These are phyloP conservation scores for Aspergillus cejpii DNA, from an alignment of 2,329 filamentous ascomycete species.

Conservation along the genomic window DNA sequence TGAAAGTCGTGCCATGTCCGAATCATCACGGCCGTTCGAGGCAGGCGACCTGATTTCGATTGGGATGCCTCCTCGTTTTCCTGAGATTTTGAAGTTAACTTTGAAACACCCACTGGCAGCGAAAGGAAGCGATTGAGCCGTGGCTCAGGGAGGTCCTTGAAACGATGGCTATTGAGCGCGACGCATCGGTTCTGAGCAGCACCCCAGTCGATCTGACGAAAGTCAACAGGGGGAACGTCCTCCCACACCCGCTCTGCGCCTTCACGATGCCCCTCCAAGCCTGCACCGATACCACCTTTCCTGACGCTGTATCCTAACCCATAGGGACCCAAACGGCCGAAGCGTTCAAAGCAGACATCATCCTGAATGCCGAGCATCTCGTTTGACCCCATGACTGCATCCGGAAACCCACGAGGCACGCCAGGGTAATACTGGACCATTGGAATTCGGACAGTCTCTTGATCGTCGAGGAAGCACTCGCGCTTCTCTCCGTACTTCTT, in stretches of 20 bases:
- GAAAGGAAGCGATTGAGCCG: constrained; percentile 30
- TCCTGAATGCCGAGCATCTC: constrained; percentile 69
- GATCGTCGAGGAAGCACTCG: constrained; percentile 71
- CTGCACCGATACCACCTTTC: constrained; percentile 75
- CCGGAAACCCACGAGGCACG: constrained; percentile 74
- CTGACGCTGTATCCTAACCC: constrained; percentile 77
- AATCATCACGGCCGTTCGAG: constrained; percentile 67
- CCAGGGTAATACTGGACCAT: constrained; percentile 67
- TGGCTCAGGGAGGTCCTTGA: constrained; percentile 42
- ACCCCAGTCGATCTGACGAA: constrained; percentile 68
- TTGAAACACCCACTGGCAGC: constrained; percentile 28
- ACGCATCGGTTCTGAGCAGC: constrained; percentile 69
- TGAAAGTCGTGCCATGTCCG: constrained; percentile 73
- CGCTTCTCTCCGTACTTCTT: constrained; percentile 54
- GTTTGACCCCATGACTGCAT: constrained; percentile 80
- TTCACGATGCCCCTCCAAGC: constrained; percentile 73
- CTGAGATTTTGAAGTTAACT: constrained; percentile 10
- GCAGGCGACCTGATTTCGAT: constrained; percentile 26
- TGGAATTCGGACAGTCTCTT: constrained; percentile 59
- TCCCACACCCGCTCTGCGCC: constrained; percentile 76
- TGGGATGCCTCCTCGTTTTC: constrained; percentile 18
- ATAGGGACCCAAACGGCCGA: constrained; percentile 80
- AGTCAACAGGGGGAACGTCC: constrained; percentile 66
- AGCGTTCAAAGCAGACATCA: constrained; percentile 89
- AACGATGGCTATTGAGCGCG: constrained; percentile 63